These are phyloP conservation scores for Curvularia hawaiiensis DNA, from an alignment of 2,329 filamentous ascomycete genomes.

Conservation along the genomic window DNA sequence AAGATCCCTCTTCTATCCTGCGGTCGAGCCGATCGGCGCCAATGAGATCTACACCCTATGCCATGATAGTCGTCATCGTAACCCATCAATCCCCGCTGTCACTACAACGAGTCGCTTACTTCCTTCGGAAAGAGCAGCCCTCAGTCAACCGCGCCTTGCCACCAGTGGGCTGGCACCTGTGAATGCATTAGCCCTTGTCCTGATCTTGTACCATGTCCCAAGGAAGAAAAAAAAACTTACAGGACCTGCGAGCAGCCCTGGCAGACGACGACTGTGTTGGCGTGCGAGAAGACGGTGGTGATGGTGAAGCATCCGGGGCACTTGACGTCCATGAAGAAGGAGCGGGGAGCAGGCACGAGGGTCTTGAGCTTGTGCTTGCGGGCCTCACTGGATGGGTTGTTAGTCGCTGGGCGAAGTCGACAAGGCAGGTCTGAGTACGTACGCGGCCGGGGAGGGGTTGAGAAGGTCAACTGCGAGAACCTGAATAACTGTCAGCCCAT, in stretches of 20 bases:
- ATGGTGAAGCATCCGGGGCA: slow-evolving; percentile 99
- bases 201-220: background rate
- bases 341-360: slow-evolving; percentile 93
- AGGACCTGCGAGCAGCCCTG: slow-evolving; percentile 98
- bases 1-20: slow-evolving; percentile 53
- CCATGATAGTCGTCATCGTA: slow-evolving; percentile 47
- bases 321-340: slow-evolving; percentile 99
- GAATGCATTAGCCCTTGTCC: slow-evolving; percentile 32
- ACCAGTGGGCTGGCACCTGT: slow-evolving; percentile 91
- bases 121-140: slow-evolving; percentile 99
- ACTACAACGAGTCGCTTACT: slow-evolving; percentile 70
- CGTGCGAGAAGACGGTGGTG: slow-evolving; percentile 99
- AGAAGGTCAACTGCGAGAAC: slow-evolving; percentile 99
- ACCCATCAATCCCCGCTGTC: slow-evolving; percentile 43
- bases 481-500: slow-evolving; percentile 55
- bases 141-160: slow-evolving; percentile 98
- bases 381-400: slow-evolving; percentile 67
- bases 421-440: slow-evolving; percentile 27
- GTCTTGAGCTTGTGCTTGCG: slow-evolving; percentile 99
- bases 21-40: slow-evolving; percentile 49
- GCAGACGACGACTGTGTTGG: slow-evolving; percentile 99
- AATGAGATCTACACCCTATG: slow-evolving; percentile 48
- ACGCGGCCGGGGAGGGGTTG: slow-evolving; percentile 93
- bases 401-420: slow-evolving; percentile 30
- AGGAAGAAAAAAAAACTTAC: slow-evolving; percentile 37